Evolutionary conservation across 164 flowering plant species (phyloP), one percentile per base, ranked within the genome.

Genomic region (Sedum album): DNA sequence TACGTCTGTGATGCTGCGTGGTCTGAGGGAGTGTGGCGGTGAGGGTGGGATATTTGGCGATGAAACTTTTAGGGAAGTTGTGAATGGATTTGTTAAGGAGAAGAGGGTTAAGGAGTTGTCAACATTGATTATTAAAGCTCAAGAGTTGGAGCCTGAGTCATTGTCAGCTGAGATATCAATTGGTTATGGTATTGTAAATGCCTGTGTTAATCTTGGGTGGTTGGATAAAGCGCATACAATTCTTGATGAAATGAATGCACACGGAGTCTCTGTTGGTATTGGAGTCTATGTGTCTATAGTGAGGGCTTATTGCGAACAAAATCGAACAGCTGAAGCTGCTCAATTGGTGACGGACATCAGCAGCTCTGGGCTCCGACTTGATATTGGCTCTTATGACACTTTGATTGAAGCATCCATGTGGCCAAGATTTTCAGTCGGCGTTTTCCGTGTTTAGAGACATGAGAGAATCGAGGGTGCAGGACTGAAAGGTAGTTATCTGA

Each of bases 341-440:
- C 93, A 88, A 51, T 72, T 94, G 81, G 97, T 94, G 23, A 74
- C 79, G 65, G 92, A 88, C 49, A 84, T 94, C 30, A 81, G 72
- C 46, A 77, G 72, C 71, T 79, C 83, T 0, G 99, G 97, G 67
- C 86, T 90, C 39, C 82, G 76, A 55, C 76, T 94, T 74, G 99
- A 90, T 72, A 75, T 72, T 14, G 76, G 73, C 18, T 82, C 66
- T 60, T 91, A 85, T 77, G 92, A 91, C 74, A 77, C 85, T 71
- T 72, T 94, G 20, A 87, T 94, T 74, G 98, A 94, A 36, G 88
- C 88, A 36, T 84, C 97, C 36, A 94, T 94, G 96, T 6, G 79
- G 84, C 76, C 96, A 91, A 76, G 97, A 94, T 84, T 94, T 91
- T 72, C 93, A 86, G 26, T 94, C 96, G 0, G 94, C 99, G 8